Percentiles rank a stretch among this genome's conserved stretches.
phyloP scores from a whole-genome alignment of 768 basidiomycete genomes.

The Auriscalpium microsporum region DNA sequence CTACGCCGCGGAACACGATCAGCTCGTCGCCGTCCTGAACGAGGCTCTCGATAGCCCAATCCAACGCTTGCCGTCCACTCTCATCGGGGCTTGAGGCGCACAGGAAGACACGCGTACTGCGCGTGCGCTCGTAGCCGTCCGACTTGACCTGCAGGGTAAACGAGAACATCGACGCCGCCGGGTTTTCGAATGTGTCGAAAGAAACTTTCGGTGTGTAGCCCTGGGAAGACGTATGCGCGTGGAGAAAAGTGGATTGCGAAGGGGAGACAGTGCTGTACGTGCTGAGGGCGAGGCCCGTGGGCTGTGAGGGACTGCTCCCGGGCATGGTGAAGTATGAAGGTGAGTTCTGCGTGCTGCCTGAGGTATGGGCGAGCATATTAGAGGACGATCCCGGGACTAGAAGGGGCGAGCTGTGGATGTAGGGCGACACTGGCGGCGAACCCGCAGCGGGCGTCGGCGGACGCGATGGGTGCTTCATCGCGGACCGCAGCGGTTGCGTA shows the following conservation, averaged over 20 bases:
- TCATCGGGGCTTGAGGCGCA: constrained; percentile 87
- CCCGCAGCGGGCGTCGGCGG: constrained; percentile 17
- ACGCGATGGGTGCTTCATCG: constrained; percentile 39
- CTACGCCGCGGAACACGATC: constrained; percentile 84
- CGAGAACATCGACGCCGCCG: constrained; percentile 76
- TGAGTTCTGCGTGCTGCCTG: background rate
- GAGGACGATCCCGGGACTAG: background rate
- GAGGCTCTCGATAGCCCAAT: constrained; percentile 85
- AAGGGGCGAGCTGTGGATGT: constrained; percentile 5
- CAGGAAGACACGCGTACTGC: constrained; percentile 79
- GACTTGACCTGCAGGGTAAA: constrained; percentile 80
- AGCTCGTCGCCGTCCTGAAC: constrained; percentile 89
- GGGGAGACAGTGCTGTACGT: constrained; percentile 9
- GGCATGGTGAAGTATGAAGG: background rate
- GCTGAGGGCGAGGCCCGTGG: background rate
- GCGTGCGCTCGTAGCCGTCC: constrained; percentile 66
- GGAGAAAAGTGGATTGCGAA: constrained; percentile 16
- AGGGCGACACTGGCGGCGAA: constrained; percentile 12
- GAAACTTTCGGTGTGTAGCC: constrained; percentile 61
- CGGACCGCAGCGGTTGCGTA: constrained; percentile 38
- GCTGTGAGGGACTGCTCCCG: background rate
- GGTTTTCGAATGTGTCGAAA: constrained; percentile 83
- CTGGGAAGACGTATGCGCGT: constrained; percentile 19
- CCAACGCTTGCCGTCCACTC: constrained; percentile 78
- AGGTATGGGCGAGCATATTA: background rate